phyloP scores from a whole-genome alignment of 1,139 yeast genomes.

The Blastobotrys proliferans region DNA sequence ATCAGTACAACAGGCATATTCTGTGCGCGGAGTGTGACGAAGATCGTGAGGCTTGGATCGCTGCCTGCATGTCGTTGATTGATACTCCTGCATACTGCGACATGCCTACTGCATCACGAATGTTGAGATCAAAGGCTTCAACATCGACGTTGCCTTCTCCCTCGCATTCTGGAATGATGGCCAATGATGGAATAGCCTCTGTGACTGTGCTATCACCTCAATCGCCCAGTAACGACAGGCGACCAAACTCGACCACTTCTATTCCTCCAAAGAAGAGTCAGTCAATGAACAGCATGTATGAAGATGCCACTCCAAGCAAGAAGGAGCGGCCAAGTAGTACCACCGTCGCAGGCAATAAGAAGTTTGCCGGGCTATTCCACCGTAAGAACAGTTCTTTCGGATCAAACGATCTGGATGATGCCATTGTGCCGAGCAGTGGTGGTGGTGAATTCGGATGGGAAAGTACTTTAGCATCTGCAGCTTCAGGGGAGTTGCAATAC shows the following conservation, averaged over 20 bases:
- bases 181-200: constrained; percentile 9
- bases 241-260: constrained; percentile 1
- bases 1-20: constrained; percentile 56
- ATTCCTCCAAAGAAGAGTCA: too few relatives aligned
- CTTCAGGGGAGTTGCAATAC: too few relatives aligned
- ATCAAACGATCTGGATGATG: too few relatives aligned
- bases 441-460: not conserved
- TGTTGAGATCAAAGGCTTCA: not conserved
- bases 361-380: too few relatives aligned
- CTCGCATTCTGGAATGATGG: not conserved
- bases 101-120: constrained; percentile 1
- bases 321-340: not conserved
- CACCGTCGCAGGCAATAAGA: not conserved
- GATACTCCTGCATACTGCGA: constrained; percentile 15
- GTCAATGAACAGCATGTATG: not conserved
- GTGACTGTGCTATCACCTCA: constrained; percentile 8
- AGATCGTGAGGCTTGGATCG: constrained; percentile 79
- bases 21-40: constrained; percentile 79
- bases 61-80: constrained; percentile 49
- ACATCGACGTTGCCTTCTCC: not conserved
- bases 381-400: too few relatives aligned
- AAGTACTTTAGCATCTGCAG: too few relatives aligned
- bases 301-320: too few relatives aligned
- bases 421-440: too few relatives aligned
- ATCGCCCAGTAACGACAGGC: constrained; percentile 1